A percentile compares a stretch with the other conserved stretches of the same genome.
phyloP scores from a whole-genome alignment of 768 basidiomycete genomes.

The Trametes meyenii region DNA sequence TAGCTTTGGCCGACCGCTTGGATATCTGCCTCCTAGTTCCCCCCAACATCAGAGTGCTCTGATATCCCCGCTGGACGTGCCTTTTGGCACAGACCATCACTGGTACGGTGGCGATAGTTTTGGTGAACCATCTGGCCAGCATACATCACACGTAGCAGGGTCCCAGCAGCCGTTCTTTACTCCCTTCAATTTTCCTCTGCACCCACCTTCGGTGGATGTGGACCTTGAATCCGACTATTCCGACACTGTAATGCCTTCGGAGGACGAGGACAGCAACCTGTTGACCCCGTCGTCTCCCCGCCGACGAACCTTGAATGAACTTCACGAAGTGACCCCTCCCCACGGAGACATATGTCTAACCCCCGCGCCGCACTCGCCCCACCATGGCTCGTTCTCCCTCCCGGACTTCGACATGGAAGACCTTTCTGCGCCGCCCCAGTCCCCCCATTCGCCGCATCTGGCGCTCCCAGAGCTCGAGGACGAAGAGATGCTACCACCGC shows the following conservation, averaged over 20 bases:
- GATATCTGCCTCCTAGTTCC: not conserved
- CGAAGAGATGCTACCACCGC: not conserved
- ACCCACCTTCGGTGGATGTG: constrained; percentile 9
- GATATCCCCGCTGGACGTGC: constrained; percentile 18
- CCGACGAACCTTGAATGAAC: constrained; percentile 17
- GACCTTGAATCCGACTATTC: constrained; percentile 24
- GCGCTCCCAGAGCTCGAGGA: constrained; percentile 23
- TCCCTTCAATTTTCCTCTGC: constrained; percentile 7
- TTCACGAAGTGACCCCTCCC: constrained; percentile 8
- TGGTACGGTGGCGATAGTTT: not conserved
- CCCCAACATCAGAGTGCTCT: constrained; percentile 3
- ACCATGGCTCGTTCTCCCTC: constrained; percentile 2
- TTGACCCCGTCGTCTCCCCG: constrained; percentile 16
- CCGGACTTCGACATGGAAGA: constrained; percentile 25
- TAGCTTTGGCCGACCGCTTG: constrained; percentile 15
- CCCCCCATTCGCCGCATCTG: constrained; percentile 26
- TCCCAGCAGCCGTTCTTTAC: constrained; percentile 11
- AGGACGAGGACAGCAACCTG: constrained; percentile 19
- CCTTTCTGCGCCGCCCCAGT: constrained; percentile 12
- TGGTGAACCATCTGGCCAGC: not conserved
- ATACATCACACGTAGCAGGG: not conserved
- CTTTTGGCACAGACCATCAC: not conserved
- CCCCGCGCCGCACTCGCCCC: constrained; percentile 27
- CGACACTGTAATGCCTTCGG: constrained; percentile 25
- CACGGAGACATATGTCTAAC: constrained; percentile 23